phyloP scores from a whole-genome alignment of 352 stramenopile species.

The Globisporangium cylindrosporum region DNA sequence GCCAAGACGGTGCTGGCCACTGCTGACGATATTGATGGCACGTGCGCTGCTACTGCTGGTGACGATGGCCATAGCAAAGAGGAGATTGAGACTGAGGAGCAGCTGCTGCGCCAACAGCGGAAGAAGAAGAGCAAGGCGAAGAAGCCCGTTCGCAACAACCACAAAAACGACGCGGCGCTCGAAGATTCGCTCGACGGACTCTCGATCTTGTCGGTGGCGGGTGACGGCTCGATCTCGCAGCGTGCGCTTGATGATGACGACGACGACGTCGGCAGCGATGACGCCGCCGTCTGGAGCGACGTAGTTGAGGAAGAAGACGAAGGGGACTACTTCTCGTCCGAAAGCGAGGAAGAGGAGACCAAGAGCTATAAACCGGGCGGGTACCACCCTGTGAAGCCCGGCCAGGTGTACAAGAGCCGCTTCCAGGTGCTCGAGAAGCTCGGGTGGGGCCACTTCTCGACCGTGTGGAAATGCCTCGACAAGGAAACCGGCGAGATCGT shows the following conservation, averaged over 20 bases:
- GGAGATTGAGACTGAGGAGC: slow-evolving; percentile 14
- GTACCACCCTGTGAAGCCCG: slow-evolving; percentile 96
- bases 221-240: slow-evolving; percentile 26
- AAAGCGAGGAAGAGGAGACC: slow-evolving; percentile 90
- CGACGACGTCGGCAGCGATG: slow-evolving; percentile 30
- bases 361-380: slow-evolving; percentile 96
- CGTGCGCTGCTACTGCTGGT: slow-evolving; percentile 11
- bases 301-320: slow-evolving; percentile 44
- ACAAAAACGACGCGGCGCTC: neutral
- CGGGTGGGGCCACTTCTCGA: slow-evolving; percentile 99
- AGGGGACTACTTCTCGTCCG: slow-evolving; percentile 85
- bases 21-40: neutral
- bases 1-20: neutral
- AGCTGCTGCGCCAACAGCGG: slow-evolving; percentile 9
- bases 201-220: slow-evolving; percentile 30
- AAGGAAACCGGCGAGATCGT: slow-evolving; percentile 76
- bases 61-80: slow-evolving; percentile 3
- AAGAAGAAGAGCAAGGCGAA: slow-evolving; percentile 4
- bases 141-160: slow-evolving; percentile 5
- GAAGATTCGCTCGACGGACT: slow-evolving; percentile 16
- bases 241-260: slow-evolving; percentile 23
- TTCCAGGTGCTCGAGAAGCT: slow-evolving; percentile 99
- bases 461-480: slow-evolving; percentile 98
- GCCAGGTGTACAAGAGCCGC: slow-evolving; percentile 90
- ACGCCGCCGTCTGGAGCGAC: slow-evolving; percentile 32